Base-by-base conservation (phyloP, 768 basidiomycete genomes). In the Leccinum fibrillosum region DNA sequence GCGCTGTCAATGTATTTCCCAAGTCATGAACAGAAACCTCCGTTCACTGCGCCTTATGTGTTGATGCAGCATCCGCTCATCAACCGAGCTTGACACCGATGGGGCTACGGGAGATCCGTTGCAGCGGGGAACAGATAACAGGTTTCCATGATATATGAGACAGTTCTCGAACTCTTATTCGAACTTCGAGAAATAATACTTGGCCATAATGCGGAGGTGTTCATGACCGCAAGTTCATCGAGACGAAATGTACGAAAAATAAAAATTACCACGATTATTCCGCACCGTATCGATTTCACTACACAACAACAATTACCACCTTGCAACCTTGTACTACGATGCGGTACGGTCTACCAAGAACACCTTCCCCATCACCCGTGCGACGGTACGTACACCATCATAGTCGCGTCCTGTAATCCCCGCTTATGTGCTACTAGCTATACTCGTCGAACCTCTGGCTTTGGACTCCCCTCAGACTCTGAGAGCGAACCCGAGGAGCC, bases 321-420 rank as follows among this genome's bases (percentile, higher is more conserved):
- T n/a, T n/a, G 9, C 9, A 25, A 21, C 47, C 4, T 30, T 49
- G 4, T 6, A 12, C 28, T 30, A 35, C 61, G 32, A 86, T 86
- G 84, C 76, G 80, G 49, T 85, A 83, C 66, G 75, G 79, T 63
- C 77, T 78, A 44, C 83, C 82, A 21, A 77, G 82, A 59, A 81
- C 82, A 4, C 66, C 72, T 1, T 81, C 83, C 5, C 77, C 80
- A 10, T 82, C 81, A 0, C 82, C 81, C 28, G 77, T 70, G 10
- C 71, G 76, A 64, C 72, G 74, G 78, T 80, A 52, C 44, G 57
- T 32, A 13, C 5, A 32, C 11, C 26, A 21, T 21, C 23, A 28
- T 28, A 45, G 1, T 8, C 68, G 64, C 32, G 63, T 66, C 58
- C 56, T 57, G 13, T 0, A 0, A 8, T 1, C 7, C 17, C 35